phyloP scores from a whole-genome alignment of 2,329 filamentous ascomycete genomes.

The Orbilia quercus region DNA sequence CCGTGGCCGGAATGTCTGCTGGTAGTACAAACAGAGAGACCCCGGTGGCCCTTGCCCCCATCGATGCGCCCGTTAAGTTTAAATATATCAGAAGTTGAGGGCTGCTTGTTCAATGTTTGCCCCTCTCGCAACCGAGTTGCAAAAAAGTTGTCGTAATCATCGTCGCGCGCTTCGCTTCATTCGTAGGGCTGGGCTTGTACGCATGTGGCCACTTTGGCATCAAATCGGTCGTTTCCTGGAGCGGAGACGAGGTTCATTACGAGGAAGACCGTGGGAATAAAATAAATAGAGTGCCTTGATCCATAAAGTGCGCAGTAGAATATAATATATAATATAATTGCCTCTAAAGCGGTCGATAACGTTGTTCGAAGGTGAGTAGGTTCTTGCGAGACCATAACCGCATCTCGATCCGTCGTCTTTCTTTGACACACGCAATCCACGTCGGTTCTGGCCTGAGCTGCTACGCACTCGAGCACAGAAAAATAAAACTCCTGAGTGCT shows the following conservation, averaged over 20 bases:
- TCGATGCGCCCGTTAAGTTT: slow-evolving; percentile 1
- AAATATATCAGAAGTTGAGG: too few relatives aligned
- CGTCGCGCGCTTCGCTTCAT: slow-evolving; percentile 17
- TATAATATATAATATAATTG: slow-evolving; percentile 26
- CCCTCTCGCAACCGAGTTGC: slow-evolving; percentile 6
- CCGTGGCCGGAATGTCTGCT: background rate
- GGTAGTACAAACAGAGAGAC: background rate
- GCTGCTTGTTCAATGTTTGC: too few relatives aligned
- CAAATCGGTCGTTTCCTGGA: background rate
- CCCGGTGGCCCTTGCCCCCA: background rate
- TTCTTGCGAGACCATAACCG: slow-evolving; percentile 33
- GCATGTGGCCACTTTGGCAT: slow-evolving; percentile 46
- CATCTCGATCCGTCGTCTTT: slow-evolving; percentile 50
- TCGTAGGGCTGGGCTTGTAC: too few relatives aligned
- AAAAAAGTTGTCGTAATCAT: slow-evolving; percentile 38
- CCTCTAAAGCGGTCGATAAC: slow-evolving; percentile 44
- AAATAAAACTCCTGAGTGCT: background rate
- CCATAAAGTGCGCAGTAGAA: slow-evolving; percentile 7
- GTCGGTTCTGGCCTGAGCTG: background rate
- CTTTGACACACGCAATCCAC: slow-evolving; percentile 37
- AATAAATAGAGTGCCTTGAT: background rate
- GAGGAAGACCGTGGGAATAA: background rate
- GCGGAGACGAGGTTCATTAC: background rate
- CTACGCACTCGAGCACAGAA: too few relatives aligned
- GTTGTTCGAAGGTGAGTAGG: too few relatives aligned